A percentile compares a stretch with the other conserved stretches of the same genome.
phyloP scores from a whole-genome alignment of 768 basidiomycete species.

The Lenzites betulinus region DNA sequence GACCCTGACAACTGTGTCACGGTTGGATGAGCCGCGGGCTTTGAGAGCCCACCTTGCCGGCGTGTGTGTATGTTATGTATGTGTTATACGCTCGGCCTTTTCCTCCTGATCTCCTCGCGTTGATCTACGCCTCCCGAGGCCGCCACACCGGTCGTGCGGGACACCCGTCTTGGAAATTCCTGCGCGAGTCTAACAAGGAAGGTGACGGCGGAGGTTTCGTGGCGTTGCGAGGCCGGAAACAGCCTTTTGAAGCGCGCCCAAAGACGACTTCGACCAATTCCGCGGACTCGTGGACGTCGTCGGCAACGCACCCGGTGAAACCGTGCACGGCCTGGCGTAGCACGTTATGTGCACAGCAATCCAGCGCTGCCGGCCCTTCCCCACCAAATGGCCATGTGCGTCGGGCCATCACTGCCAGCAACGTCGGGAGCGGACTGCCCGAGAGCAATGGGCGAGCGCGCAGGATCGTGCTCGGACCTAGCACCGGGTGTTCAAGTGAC shows the following conservation, averaged over 20 bases:
- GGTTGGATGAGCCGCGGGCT: neutral
- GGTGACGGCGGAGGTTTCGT: neutral
- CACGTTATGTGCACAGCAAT: neutral
- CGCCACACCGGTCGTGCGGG: conserved; percentile 8
- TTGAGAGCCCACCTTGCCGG: neutral
- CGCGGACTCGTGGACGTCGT: neutral
- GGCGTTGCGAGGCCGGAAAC: neutral
- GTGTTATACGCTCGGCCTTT: conserved; percentile 4
- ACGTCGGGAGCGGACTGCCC: too few relatives aligned
- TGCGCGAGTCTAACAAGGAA: neutral
- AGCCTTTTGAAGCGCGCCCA: neutral
- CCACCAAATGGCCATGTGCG: neutral
- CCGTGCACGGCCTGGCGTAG: neutral
- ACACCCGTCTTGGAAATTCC: neutral
- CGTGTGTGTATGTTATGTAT: conserved; percentile 9
- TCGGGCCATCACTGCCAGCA: neutral
- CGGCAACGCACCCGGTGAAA: conserved; percentile 2
- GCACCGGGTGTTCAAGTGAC: too few relatives aligned
- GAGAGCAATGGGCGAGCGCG: too few relatives aligned
- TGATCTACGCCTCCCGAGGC: neutral
- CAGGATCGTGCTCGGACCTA: too few relatives aligned
- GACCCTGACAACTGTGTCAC: neutral
- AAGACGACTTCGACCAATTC: neutral
- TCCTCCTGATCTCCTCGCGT: neutral
- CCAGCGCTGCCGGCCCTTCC: neutral